Evolutionary conservation across 179 eudicot genomes (phyloP), one percentile per base, ranked within the genome.

Genomic region (Camellia oleifera): DNA sequence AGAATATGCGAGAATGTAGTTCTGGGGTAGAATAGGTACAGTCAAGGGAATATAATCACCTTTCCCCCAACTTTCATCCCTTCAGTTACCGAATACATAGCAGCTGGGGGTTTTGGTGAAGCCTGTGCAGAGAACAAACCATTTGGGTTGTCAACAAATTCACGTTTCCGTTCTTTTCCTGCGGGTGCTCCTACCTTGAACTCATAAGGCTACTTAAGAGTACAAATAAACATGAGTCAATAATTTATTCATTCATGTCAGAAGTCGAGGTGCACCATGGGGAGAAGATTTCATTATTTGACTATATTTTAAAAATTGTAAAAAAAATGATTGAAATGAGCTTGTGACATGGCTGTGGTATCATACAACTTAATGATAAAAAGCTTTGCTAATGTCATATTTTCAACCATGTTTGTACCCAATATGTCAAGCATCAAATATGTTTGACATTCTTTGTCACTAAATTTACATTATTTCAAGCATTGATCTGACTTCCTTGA

Each of bases 11-110:
- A 72, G 44, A 70, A 45, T n/a, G 23, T 7, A 45, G 44, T 52
- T 48, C 12, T 18, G 11, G 23, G 7, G n/a, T 14, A 18, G 7
- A 23, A 17, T 60, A 60, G 3, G 20, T 5, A n/a, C 20, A 60
- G 9, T 15, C 46, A 20, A 9, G 17, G 42, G 61, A 50, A 77
- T 8, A 4, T 63, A 15, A 40, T 62, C 72, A 91, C 98, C 97
- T 94, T 96, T 83, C 99, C 99, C 76, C 98, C 98, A 13, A 92
- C 90, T 90, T 84, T 94, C 99, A 96, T 92, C 81, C 99, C 99
- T 89, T 94, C 92, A 42, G 91, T 87, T 44, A 90, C 77, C 18
- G 86, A 79, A 80, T 96, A 96, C 97, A 96, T 87, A n/a, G 93
- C 95, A n/a, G 94, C 89, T 53, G 99, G 99, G 74, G 99, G 99